Conservation (phyloP, 2,329 filamentous ascomycete species). For the Tolypocladium ophioglossoides region DNA sequence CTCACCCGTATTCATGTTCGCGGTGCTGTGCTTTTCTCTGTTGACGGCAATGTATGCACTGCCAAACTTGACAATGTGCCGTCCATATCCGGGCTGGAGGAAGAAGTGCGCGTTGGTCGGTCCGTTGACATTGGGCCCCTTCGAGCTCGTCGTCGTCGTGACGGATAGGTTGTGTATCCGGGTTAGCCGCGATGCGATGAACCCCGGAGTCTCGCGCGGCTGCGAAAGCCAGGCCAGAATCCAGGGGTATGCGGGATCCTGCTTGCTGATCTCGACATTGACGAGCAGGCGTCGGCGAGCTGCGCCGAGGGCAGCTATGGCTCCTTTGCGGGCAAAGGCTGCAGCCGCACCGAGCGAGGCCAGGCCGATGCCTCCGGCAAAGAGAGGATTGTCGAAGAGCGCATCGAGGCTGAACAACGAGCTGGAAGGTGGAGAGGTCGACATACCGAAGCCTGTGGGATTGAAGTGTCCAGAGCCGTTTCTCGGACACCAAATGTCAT, state of each 20-base stretch:
- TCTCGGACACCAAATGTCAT: not conserved
- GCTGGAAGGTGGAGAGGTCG: slow-evolving; percentile 16
- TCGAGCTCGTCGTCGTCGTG: slow-evolving; percentile 47
- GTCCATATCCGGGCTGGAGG: slow-evolving; percentile 82
- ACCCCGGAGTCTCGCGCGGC: slow-evolving; percentile 56
- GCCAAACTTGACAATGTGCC: slow-evolving; percentile 77
- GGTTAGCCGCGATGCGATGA: slow-evolving; percentile 46
- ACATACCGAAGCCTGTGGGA: slow-evolving; percentile 14
- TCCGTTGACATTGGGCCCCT: slow-evolving; percentile 48
- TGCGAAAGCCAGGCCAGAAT: slow-evolving; percentile 89
- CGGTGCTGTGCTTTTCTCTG: slow-evolving; percentile 74
- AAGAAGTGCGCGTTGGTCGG: slow-evolving; percentile 71
- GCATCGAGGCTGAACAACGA: slow-evolving; percentile 40
- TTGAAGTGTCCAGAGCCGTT: not conserved
- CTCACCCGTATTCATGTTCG: slow-evolving; percentile 70
- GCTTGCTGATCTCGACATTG: slow-evolving; percentile 89
- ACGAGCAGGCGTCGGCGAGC: slow-evolving; percentile 80
- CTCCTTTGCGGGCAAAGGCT: slow-evolving; percentile 68
- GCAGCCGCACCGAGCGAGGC: slow-evolving; percentile 77
- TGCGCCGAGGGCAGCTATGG: slow-evolving; percentile 61
- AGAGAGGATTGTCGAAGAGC: slow-evolving; percentile 53
- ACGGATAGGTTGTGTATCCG: slow-evolving; percentile 50
- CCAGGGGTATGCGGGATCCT: slow-evolving; percentile 90
- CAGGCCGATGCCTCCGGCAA: slow-evolving; percentile 74
- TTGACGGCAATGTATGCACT: slow-evolving; percentile 82